phyloP scores from a whole-genome alignment of 495 filamentous ascomycete species.

The Rhizodiscina lignyota region DNA sequence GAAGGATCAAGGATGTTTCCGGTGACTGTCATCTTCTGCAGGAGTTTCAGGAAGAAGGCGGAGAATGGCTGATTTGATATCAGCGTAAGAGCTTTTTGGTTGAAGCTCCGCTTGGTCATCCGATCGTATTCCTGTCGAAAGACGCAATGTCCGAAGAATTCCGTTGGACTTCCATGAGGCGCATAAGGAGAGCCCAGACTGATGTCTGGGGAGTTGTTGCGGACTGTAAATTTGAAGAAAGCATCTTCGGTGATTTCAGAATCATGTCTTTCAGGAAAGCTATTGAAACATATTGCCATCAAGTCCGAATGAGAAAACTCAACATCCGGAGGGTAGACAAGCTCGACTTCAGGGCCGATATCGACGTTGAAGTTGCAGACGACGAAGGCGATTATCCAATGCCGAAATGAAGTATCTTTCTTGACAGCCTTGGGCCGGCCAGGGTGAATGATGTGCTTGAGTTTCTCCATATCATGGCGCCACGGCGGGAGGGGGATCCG shows the following conservation, averaged over 20 bases:
- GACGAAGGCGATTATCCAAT: slow-evolving; percentile 17
- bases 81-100: slow-evolving; percentile 15
- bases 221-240: slow-evolving; percentile 17
- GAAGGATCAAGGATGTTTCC: slow-evolving; percentile 14
- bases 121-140: slow-evolving; percentile 19
- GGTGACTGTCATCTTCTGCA: slow-evolving; percentile 13
- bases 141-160: slow-evolving; percentile 13
- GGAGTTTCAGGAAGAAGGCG: slow-evolving; percentile 13
- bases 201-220: slow-evolving; percentile 17
- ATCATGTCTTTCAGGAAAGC: slow-evolving; percentile 20
- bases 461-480: slow-evolving; percentile 20
- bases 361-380: slow-evolving; percentile 21
- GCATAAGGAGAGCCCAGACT: slow-evolving; percentile 9
- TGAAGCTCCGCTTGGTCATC: slow-evolving; percentile 18
- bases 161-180: slow-evolving; percentile 13
- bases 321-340: slow-evolving; percentile 17
- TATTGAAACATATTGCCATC: slow-evolving; percentile 20
- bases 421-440: background rate
- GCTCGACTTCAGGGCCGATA: slow-evolving; percentile 19
- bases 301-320: slow-evolving; percentile 15
- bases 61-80: slow-evolving; percentile 18
- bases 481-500: too few relatives aligned
- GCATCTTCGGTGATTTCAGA: slow-evolving; percentile 15
- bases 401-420: slow-evolving; percentile 5
- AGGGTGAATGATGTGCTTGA: slow-evolving; percentile 9